A percentile compares a stretch with the other conserved stretches of the same genome.
phyloP scores from a whole-genome alignment of 1,284 basidiomycete genomes.

The Boletus sp. region DNA sequence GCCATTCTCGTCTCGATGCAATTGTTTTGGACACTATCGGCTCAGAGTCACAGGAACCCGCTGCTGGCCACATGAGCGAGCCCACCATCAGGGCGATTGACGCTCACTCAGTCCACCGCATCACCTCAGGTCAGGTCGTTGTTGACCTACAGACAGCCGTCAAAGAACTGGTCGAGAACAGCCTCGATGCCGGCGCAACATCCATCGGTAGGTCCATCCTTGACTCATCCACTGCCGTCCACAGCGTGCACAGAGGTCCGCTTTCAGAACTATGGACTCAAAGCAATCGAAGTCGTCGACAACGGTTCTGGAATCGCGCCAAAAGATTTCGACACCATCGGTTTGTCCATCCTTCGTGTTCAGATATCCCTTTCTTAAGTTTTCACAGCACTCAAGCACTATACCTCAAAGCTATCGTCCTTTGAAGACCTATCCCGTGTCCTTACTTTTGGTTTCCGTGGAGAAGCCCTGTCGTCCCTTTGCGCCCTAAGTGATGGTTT shows the following conservation, averaged over 20 bases:
- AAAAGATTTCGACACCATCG: constrained; percentile 74
- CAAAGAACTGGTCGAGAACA: constrained; percentile 97
- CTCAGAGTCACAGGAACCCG: constrained; percentile 5
- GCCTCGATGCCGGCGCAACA: constrained; percentile 88
- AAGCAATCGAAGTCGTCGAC: constrained; percentile 87
- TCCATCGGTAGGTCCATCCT: constrained; percentile 58
- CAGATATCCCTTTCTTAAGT: too few species aligned
- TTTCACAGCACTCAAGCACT: constrained; percentile 76
- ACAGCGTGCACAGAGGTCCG: constrained; percentile 66
- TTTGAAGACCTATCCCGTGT: constrained; percentile 76
- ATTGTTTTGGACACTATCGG: too few species aligned
- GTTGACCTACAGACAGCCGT: constrained; percentile 91
- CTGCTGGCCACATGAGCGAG: neutral
- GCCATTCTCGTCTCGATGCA: neutral
- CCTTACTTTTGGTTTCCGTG: constrained; percentile 90
- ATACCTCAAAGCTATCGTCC: constrained; percentile 87
- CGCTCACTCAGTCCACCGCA: constrained; percentile 66
- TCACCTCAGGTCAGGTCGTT: constrained; percentile 84
- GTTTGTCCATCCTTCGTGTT: constrained; percentile 40
- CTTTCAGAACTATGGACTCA: constrained; percentile 86
- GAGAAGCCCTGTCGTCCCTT: constrained; percentile 91
- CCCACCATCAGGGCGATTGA: constrained; percentile 62
- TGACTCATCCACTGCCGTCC: neutral
- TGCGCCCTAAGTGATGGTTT: constrained; percentile 81
- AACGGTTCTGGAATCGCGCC: constrained; percentile 86